These are phyloP conservation scores for Sclerotinia borealis DNA, from an alignment of 2,329 filamentous ascomycete species.

Conservation along the genomic window DNA sequence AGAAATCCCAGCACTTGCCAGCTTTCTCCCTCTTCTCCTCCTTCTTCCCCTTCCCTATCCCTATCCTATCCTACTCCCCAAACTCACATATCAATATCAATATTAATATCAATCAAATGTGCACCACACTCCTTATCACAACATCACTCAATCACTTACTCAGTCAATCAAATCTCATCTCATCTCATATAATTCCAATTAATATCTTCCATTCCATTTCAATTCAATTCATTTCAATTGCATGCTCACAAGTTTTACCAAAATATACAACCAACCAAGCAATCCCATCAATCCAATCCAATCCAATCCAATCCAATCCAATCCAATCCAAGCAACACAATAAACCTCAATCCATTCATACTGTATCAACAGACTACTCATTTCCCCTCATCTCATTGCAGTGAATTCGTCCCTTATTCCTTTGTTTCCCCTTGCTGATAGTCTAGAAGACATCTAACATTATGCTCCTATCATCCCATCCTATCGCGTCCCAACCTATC, in stretches of 20 bases:
- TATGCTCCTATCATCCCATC: background rate
- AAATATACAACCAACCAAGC: background rate
- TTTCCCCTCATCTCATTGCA: background rate
- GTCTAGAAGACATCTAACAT: constrained; percentile 4
- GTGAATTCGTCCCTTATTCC: background rate
- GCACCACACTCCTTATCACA: no score
- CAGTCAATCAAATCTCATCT: no score
- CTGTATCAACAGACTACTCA: background rate
- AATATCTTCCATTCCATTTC: no score
- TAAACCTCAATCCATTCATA: background rate
- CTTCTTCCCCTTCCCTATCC: no score
- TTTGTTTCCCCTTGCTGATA: background rate
- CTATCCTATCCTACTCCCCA: no score
- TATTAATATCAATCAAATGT: no score
- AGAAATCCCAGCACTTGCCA: no score
- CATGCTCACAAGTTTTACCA: background rate
- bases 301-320: background rate
- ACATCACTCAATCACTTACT: no score
- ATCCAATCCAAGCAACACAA: background rate
- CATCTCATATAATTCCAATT: no score
- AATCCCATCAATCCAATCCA: background rate
- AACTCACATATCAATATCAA: no score
- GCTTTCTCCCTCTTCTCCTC: no score
- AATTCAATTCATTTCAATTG: background rate
- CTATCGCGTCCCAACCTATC: background rate